Evolutionary conservation across 225 moss, liverwort and hornwort species (phyloP), one percentile per base, ranked within the genome.

Genomic region (Ulota crispa): DNA sequence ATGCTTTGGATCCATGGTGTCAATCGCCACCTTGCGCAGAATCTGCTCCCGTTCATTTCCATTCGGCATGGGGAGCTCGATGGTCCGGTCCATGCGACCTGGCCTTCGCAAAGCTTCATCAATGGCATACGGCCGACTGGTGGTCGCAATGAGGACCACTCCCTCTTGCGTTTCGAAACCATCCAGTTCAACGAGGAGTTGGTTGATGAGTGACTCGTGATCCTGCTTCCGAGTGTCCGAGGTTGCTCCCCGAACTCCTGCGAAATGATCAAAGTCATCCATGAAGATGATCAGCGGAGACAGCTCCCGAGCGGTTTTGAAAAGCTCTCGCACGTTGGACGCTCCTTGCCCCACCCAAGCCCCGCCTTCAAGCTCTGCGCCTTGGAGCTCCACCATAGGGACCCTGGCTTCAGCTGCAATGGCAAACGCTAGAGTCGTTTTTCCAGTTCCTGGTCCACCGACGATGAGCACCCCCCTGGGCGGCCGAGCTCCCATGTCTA

Each of bases 301-400:
- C 80, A 93, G 52, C 80, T 99, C 99, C 76, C 96, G 89, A 4
- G 99, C 99, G 42, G 81, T 96, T 91, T 99, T 99, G 47, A 99
- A 99, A 8, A 99, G 96, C 81, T 99, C 99, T 53, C 99, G 90
- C 59, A 99, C 99, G 87, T 99, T 99, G 18, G 99, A 99, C 37
- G 99, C 99, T 82, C 99, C 99, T 83, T 99, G 99, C 61, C 99
- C 99, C 21, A 99, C 99, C 99, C 99, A 99, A 32, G 99, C 92
- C 74, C 99, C 99, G 11, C 99, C 99, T 89, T 99, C 99, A 12
- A 99, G 92, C 86, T 99, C 99, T 64, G 99, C 94, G 54, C 99
- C 99, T 86, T 96, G 94, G 55, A 99, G 81, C 85, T 99, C 95
- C 76, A 99, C 84, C 96, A 99, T 94, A 16, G 99, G 99, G 68